Percentiles rank a stretch among this genome's conserved stretches.
Evolutionary conservation across 768 basidiomycete species (phyloP).

Genomic region (Russula olivacea): DNA sequence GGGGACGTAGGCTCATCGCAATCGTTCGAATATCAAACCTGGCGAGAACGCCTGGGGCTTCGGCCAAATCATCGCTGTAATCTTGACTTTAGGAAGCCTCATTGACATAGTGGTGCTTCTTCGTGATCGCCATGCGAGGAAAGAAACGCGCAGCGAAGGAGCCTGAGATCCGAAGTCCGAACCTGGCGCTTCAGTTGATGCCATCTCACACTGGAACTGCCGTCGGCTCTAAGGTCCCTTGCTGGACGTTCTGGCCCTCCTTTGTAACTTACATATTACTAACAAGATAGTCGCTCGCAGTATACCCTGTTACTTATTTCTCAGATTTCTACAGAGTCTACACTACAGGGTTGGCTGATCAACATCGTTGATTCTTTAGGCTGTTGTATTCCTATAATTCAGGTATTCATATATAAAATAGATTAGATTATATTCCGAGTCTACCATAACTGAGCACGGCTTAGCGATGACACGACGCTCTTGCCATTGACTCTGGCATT

Average conservation of each 20-base stretch:
- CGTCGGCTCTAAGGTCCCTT: neutral
- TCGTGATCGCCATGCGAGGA: neutral
- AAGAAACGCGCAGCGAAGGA: neutral
- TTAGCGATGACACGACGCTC: too few species aligned
- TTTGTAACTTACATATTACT: too few species aligned
- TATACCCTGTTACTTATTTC: neutral
- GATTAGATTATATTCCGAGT: too few species aligned
- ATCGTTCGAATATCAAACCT: neutral
- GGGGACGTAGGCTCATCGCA: slow-evolving; percentile 3
- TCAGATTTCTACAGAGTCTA: neutral
- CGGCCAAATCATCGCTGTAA: slow-evolving; percentile 10
- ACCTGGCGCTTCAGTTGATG: neutral
- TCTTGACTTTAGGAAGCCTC: slow-evolving; percentile 2
- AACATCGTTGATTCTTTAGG: neutral
- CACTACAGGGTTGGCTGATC: neutral
- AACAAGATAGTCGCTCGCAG: neutral
- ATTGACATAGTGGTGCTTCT: slow-evolving; percentile 4
- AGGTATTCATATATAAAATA: neutral
- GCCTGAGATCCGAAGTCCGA: neutral
- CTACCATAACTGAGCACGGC: too few species aligned
- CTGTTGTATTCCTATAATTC: too few species aligned
- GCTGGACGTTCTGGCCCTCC: neutral
- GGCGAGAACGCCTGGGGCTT: slow-evolving; percentile 13
- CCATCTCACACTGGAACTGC: too few species aligned
- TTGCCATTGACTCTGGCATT: too few species aligned